phyloP scores from a whole-genome alignment of 75 land plant species.

The Cupressus sempervirens region DNA sequence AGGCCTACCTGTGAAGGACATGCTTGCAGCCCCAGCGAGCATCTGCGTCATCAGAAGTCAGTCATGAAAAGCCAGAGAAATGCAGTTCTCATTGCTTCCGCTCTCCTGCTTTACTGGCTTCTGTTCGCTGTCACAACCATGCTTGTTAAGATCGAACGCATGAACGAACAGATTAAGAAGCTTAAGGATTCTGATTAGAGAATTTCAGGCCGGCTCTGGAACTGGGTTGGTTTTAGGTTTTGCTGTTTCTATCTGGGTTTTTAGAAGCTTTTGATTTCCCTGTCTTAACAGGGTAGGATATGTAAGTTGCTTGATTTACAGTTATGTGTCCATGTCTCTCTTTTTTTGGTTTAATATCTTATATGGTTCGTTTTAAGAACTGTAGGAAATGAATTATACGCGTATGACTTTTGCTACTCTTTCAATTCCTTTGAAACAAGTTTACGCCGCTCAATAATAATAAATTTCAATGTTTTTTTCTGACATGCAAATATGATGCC shows the following conservation, averaged over 20 bases:
- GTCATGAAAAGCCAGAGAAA: conserved; percentile 81
- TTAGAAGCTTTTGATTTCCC: not conserved
- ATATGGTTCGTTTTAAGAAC: not conserved
- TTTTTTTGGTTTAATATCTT: not conserved
- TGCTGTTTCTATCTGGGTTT: not conserved
- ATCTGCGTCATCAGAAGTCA: conserved; percentile 62
- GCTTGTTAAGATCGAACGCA: conserved; percentile 46
- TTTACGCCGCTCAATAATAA: not conserved
- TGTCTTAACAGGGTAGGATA: not conserved
- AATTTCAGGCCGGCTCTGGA: not conserved
- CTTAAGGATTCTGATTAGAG: conserved; percentile 32
- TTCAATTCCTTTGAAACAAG: not conserved
- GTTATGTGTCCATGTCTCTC: not conserved
- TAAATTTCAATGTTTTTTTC: too few species aligned
- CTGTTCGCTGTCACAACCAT: conserved; percentile 55
- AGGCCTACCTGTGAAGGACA: conserved; percentile 44
- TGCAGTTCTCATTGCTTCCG: conserved; percentile 56
- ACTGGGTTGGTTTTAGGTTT: not conserved
- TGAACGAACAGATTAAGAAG: conserved; percentile 48
- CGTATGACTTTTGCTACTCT: not conserved
- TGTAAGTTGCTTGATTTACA: not conserved
- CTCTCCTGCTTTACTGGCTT: conserved; percentile 76
- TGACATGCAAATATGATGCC: not conserved
- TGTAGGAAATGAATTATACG: not conserved
- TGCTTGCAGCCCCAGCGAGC: conserved; percentile 51